phyloP scores from a whole-genome alignment of 306 rosid genomes.

The Fragaria vesca region DNA sequence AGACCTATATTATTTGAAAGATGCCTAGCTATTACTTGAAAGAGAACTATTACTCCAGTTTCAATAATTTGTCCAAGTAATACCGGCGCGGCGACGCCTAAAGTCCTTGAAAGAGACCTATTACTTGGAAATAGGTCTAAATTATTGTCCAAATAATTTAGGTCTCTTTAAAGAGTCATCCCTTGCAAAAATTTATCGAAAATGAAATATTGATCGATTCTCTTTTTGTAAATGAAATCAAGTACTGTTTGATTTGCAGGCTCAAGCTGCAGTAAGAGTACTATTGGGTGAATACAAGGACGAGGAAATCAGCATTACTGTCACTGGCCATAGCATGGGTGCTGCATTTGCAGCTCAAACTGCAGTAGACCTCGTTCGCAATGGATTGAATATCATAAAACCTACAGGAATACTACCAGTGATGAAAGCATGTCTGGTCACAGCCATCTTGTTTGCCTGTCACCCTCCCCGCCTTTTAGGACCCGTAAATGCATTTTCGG shows the following conservation, averaged over 20 bases:
- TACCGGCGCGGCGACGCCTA: too few relatives aligned
- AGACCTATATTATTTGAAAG: too few relatives aligned
- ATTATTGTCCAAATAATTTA: too few relatives aligned
- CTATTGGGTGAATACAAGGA: conserved; percentile 10
- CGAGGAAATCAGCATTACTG: conserved; percentile 19
- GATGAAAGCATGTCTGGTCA: conserved; percentile 11
- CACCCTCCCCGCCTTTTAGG: conserved; percentile 15
- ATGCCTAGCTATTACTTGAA: too few relatives aligned
- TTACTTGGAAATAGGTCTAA: too few relatives aligned
- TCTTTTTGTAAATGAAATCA: too few relatives aligned
- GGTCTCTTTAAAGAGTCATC: too few relatives aligned
- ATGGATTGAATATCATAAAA: neutral
- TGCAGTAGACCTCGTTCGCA: conserved; percentile 18
- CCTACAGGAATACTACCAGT: neutral
- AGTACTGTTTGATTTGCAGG: neutral
- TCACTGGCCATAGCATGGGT: conserved; percentile 22
- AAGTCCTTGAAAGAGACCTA: too few relatives aligned
- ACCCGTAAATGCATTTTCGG: neutral
- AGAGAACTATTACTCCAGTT: too few relatives aligned
- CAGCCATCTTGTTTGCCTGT: conserved; percentile 1
- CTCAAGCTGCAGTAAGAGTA: conserved; percentile 1
- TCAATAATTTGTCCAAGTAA: too few relatives aligned
- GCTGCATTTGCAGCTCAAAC: conserved; percentile 16
- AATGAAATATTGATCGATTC: too few relatives aligned
- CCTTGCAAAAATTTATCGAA: too few relatives aligned